phyloP scores from a whole-genome alignment of 495 filamentous ascomycete species.

The Opeltia flavorubescens region DNA sequence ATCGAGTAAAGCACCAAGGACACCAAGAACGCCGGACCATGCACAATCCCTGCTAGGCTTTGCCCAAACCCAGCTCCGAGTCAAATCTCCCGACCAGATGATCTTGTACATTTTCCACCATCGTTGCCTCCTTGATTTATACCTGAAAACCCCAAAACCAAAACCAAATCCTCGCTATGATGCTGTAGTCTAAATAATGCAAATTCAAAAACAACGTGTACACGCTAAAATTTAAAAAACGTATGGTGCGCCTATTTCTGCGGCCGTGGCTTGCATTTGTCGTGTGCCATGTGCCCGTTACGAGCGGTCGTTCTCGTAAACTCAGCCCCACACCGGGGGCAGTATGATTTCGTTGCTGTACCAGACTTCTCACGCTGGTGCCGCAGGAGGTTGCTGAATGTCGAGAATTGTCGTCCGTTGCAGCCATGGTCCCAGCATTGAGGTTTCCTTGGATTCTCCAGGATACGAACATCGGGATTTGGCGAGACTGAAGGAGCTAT shows the following conservation, averaged over 20 bases:
- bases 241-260: background rate
- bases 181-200: background rate
- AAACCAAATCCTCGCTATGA: constrained; percentile 7
- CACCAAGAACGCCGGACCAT: background rate
- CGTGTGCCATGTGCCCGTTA: constrained; percentile 76
- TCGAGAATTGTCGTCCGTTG: constrained; percentile 87
- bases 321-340: constrained; percentile 76
- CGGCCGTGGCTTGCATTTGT: constrained; percentile 54
- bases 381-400: constrained; percentile 83
- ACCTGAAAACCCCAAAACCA: background rate
- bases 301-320: constrained; percentile 85
- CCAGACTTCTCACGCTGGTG: constrained; percentile 93
- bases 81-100: background rate
- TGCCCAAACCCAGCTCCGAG: background rate
- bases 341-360: constrained; percentile 71
- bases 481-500: constrained; percentile 2
- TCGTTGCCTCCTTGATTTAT: background rate
- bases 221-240: background rate
- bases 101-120: background rate
- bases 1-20: too few species aligned
- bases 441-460: constrained; percentile 67
- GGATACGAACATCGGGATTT: constrained; percentile 7
- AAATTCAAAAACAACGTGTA: background rate
- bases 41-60: background rate
- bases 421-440: constrained; percentile 95